Percentiles rank a stretch among this genome's conserved stretches.
phyloP scores from a whole-genome alignment of 2,329 filamentous ascomycete species.

The Verticillium klebahnii region DNA sequence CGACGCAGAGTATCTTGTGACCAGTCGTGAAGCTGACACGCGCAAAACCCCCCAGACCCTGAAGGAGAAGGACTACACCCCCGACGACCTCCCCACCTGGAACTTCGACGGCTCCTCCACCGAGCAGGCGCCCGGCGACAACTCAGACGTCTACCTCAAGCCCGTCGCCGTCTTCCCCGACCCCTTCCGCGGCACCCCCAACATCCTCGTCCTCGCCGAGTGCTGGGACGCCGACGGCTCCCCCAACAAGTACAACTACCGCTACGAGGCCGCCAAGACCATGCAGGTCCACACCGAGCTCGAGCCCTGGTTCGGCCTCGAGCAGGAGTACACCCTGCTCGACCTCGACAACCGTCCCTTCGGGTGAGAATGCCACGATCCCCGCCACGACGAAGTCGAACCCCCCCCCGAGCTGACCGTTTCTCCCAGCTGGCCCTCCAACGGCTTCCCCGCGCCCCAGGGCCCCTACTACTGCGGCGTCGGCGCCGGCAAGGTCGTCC shows the following conservation, averaged over 20 bases:
- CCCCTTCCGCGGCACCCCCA: constrained; percentile 83
- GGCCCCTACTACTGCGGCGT: constrained; percentile 92
- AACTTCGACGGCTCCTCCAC: constrained; percentile 77
- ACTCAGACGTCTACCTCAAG: constrained; percentile 96
- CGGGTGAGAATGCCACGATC: neutral
- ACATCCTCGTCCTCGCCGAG: constrained; percentile 91
- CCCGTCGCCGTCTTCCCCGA: constrained; percentile 86
- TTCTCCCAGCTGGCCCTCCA: constrained; percentile 34
- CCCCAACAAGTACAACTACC: constrained; percentile 98
- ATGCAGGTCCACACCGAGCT: constrained; percentile 83
- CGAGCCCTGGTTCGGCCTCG: constrained; percentile 94
- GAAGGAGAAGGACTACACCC: constrained; percentile 42
- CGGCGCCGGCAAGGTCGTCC: constrained; percentile 93
- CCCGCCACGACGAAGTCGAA: neutral
- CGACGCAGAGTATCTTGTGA: neutral
- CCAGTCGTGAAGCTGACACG: constrained; percentile 1
- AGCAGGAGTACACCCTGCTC: constrained; percentile 80
- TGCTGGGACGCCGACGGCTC: constrained; percentile 92
- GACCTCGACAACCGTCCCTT: constrained; percentile 74
- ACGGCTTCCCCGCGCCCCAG: constrained; percentile 87
- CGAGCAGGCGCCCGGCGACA: constrained; percentile 85
- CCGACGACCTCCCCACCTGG: constrained; percentile 50
- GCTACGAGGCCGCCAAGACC: constrained; percentile 82
- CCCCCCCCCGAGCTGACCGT: neutral
- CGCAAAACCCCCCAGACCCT: constrained; percentile 36